These are phyloP conservation scores for Glaciozyma martinii DNA, from an alignment of 768 basidiomycete species.

Conservation along the genomic window DNA sequence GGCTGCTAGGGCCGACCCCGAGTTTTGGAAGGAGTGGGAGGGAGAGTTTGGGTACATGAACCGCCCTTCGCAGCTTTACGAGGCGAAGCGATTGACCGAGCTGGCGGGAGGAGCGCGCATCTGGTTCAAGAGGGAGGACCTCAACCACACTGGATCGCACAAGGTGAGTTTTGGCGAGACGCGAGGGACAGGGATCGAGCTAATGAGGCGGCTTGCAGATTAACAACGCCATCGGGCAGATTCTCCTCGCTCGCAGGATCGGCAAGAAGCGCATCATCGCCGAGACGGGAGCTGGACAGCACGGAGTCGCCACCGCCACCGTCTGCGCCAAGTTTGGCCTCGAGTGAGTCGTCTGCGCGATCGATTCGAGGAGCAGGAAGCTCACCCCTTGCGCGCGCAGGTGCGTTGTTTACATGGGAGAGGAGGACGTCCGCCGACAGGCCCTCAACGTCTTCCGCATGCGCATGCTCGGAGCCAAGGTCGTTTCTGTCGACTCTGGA, in stretches of 20 bases:
- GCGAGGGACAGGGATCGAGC: background rate
- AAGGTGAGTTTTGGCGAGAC: constrained; percentile 44
- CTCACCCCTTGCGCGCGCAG: background rate
- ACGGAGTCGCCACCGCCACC: constrained; percentile 97
- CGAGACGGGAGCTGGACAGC: constrained; percentile 97
- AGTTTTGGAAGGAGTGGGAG: constrained; percentile 85
- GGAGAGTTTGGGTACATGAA: constrained; percentile 89
- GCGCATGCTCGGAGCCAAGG: constrained; percentile 92
- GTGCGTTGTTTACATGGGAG: constrained; percentile 95
- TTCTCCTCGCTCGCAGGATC: constrained; percentile 81
- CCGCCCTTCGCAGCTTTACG: constrained; percentile 80
- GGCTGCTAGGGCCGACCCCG: constrained; percentile 72
- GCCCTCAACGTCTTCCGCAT: constrained; percentile 97
- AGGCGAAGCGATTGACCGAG: constrained; percentile 81
- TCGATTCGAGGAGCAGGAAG: background rate
- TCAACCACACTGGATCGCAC: constrained; percentile 97
- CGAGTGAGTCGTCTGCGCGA: constrained; percentile 43
- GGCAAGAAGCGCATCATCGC: constrained; percentile 97
- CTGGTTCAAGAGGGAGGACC: constrained; percentile 93
- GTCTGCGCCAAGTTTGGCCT: constrained; percentile 93
- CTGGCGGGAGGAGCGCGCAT: constrained; percentile 87
- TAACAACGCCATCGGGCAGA: constrained; percentile 96
- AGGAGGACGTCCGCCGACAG: constrained; percentile 91
- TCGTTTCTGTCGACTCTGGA: constrained; percentile 85
- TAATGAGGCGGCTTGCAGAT: constrained; percentile 44